Evolutionary conservation across 345 rosid genomes (phyloP), one percentile per base, ranked within the genome.

Genomic region (Syzygium aqueum): DNA sequence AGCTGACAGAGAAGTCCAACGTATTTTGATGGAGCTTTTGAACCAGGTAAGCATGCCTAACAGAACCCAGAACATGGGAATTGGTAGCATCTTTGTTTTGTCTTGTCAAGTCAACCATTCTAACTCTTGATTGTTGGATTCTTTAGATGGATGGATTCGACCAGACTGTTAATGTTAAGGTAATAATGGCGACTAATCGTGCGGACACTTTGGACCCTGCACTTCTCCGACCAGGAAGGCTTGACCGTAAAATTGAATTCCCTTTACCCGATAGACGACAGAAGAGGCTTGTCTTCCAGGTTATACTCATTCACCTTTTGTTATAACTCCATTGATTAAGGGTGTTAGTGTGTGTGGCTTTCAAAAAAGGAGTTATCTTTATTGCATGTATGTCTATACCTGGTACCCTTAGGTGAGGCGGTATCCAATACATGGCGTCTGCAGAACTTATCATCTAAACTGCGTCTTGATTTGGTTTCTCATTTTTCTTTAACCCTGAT

Each of bases 231-330:
- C 99, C 98, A 88, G 99, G 99, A 53, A 92, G 99, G 93, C 98
- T 97, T 65, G 99, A 97, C 85, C 91, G 98, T 43, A 97, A 97
- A 90, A 97, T 97, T 85, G 99, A 97, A 88, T 97, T 95, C 87
- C 99, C 98, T 33, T 91, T 97, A 88, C 98, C 99, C 49, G 99
- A 97, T 89, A 95, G 99, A 90, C 92, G 99, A 85, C 99, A 97
- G 90, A 97, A 97, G 93, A 97, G 99, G 93, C 99, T 95, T 87
- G 99, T 97, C 89, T 97, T 97, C 91, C 99, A 97, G 96, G 99
- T 91, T 88, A 84, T 89, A 19, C 53, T n/a, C 37, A 30, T 83
- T 15, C 85, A 57, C 33, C 73, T 56, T 40, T 87, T 22, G 28
- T 77, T n/a, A 14, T n/a, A 33, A 11, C 85, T 86, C 13, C 54